phyloP scores from a whole-genome alignment of 2,329 filamentous ascomycete species.

The Colletotrichum scovillei region DNA sequence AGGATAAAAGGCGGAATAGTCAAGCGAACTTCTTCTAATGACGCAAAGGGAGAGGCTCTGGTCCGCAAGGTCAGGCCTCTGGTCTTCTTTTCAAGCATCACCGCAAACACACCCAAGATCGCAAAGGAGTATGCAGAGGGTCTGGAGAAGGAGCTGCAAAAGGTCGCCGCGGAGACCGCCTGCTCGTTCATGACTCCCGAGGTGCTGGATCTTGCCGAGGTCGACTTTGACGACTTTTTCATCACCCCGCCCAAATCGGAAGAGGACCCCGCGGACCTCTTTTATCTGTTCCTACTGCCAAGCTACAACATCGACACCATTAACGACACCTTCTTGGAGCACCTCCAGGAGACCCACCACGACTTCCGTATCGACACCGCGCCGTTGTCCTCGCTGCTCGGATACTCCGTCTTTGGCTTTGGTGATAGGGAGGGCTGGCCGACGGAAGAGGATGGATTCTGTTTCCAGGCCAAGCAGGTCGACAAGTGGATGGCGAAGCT shows the following conservation, averaged over 20 bases:
- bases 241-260: constrained; percentile 75
- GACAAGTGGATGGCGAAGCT: constrained; percentile 99
- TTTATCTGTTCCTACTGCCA: constrained; percentile 88
- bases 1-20: constrained; percentile 59
- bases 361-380: constrained; percentile 97
- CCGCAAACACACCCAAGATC: constrained; percentile 82
- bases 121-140: constrained; percentile 71
- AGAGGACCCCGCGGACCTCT: constrained; percentile 66
- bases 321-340: constrained; percentile 86
- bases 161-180: constrained; percentile 52
- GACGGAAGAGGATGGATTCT: constrained; percentile 89
- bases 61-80: constrained; percentile 73
- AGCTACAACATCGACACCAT: constrained; percentile 97
- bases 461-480: constrained; percentile 88
- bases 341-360: constrained; percentile 91
- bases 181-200: constrained; percentile 66
- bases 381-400: constrained; percentile 79
- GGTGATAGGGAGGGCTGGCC: constrained; percentile 94
- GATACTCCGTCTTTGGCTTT: constrained; percentile 94
- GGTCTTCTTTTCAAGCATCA: constrained; percentile 91
- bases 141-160: constrained; percentile 63
- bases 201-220: constrained; percentile 81
- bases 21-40: constrained; percentile 27
- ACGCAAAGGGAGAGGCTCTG: constrained; percentile 42
- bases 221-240: constrained; percentile 95